Percentiles rank a stretch among this genome's conserved stretches.
These are phyloP conservation scores for Chlamydomonas schloesseri DNA, from an alignment of 139 green algal species.

Conservation along the genomic window DNA sequence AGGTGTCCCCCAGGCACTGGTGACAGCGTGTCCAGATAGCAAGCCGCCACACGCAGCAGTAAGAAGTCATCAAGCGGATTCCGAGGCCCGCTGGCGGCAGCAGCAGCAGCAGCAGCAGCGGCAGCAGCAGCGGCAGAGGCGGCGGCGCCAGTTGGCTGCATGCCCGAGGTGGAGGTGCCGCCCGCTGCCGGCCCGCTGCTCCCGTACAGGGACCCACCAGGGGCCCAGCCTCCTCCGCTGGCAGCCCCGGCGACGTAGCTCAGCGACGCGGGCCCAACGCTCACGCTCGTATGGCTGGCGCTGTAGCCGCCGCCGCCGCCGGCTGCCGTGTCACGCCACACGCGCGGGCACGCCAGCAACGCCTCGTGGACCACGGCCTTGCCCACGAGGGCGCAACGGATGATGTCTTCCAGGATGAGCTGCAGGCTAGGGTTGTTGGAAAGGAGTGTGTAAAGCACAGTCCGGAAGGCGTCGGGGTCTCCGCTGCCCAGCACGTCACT, in stretches of 20 bases:
- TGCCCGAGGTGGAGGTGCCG: not conserved
- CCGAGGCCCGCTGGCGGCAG: not conserved
- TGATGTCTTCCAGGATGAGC: constrained; percentile 32
- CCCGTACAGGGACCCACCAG: not conserved
- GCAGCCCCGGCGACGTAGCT: too few relatives aligned
- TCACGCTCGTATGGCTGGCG: not conserved
- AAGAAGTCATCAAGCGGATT: constrained; percentile 34
- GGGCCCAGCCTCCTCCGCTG: too few relatives aligned
- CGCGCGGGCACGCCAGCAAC: constrained; percentile 14
- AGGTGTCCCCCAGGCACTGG: too few relatives aligned
- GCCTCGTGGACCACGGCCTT: constrained; percentile 1
- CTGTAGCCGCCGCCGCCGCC: not conserved
- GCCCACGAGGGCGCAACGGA: not conserved
- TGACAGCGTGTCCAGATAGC: constrained; percentile 1
- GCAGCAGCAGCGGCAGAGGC: too few relatives aligned
- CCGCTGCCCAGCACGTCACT: not conserved
- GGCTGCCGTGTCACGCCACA: too few relatives aligned
- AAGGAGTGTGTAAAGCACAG: not conserved
- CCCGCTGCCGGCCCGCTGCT: not conserved
- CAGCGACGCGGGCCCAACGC: too few relatives aligned
- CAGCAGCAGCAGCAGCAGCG: too few relatives aligned
- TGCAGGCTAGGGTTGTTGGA: constrained; percentile 19
- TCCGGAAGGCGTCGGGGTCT: not conserved
- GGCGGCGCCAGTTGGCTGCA: too few relatives aligned
- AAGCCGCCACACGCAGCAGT: not conserved